A percentile compares a stretch with the other conserved stretches of the same genome.
These are phyloP conservation scores for Cercophora newfieldiana DNA, from an alignment of 495 filamentous ascomycete genomes.

Conservation along the genomic window DNA sequence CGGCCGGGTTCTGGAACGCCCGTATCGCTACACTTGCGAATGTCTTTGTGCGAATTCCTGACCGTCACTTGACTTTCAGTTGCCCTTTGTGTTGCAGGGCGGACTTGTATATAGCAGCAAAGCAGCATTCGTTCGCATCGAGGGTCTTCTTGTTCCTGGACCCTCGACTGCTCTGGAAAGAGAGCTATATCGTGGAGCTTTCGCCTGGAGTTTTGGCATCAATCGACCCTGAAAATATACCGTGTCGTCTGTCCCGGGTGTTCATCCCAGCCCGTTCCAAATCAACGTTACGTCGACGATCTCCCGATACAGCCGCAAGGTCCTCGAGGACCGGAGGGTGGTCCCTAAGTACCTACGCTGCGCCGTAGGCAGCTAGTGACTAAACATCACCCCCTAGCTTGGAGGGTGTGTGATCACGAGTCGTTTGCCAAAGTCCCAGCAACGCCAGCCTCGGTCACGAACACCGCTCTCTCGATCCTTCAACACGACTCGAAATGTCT, in stretches of 20 bases:
- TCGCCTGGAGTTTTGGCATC: background rate
- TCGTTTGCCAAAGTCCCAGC: background rate
- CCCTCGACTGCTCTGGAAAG: too few relatives aligned
- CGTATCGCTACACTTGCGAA: background rate
- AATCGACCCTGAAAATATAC: background rate
- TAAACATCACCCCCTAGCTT: background rate
- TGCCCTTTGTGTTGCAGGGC: background rate
- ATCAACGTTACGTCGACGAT: constrained; percentile 25
- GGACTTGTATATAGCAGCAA: background rate
- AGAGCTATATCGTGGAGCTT: background rate
- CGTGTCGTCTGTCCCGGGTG: background rate
- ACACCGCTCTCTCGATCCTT: background rate
- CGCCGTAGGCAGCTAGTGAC: background rate
- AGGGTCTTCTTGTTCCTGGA: too few relatives aligned
- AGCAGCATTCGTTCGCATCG: background rate
- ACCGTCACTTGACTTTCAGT: background rate
- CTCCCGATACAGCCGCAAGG: constrained; percentile 5
- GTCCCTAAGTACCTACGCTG: background rate
- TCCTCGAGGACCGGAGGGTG: background rate
- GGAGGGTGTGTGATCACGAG: background rate
- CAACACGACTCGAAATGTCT: background rate
- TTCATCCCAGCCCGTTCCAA: constrained; percentile 8
- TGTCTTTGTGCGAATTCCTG: background rate
- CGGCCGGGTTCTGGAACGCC: background rate
- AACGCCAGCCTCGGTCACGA: background rate